Evolutionary conservation across 805 yeast species (phyloP), one percentile per base, ranked within the genome.

Genomic region (Priceomyces melissophilus): DNA sequence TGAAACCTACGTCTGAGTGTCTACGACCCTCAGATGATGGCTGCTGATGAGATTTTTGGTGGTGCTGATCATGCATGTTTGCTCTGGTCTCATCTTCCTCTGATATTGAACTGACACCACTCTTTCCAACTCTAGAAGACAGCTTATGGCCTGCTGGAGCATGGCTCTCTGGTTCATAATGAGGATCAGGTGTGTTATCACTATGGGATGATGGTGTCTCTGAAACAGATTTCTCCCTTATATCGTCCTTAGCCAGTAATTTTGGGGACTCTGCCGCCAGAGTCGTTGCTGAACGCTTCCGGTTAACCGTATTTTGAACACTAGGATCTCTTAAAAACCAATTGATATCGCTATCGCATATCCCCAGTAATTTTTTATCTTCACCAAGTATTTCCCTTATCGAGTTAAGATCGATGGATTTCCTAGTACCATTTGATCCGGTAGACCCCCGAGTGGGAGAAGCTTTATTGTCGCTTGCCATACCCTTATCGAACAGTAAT

Each of bases 281-380:
- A 3, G 10, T 16, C 4, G 35, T 16, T 26, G 10, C 35, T 10
- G 26, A 15, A 20, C 27, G 37, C 15, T 2, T 35, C 10, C 17
- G n/a, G n/a, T n/a, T n/a, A 14, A 3, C 11, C 7, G 33, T 14
- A 8, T 32, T 26, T 16, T 23, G 26, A 12, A 50, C 47, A 30
- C 51, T 48, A 17, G 65, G 43, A 44, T 67, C 73, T 43, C 79
- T 58, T 14, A 76, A 58, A 42, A 76, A 67, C 81, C 81, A 76
- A 49, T 74, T 77, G 15, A 76, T 70, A 43, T 76, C 79, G 16
- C 60, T 58, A 39, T 63, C 66, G 26, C 63, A 57, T 26, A 73
- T 66, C 4, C 70, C 74, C 34, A 51, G 48, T 13, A 52, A 40
- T 35, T 42, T 47, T 7, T 47, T 48, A 30, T 54, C 54, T 25